Evolutionary conservation across 805 yeast species (phyloP).

Genomic region (Candida quercuum): DNA sequence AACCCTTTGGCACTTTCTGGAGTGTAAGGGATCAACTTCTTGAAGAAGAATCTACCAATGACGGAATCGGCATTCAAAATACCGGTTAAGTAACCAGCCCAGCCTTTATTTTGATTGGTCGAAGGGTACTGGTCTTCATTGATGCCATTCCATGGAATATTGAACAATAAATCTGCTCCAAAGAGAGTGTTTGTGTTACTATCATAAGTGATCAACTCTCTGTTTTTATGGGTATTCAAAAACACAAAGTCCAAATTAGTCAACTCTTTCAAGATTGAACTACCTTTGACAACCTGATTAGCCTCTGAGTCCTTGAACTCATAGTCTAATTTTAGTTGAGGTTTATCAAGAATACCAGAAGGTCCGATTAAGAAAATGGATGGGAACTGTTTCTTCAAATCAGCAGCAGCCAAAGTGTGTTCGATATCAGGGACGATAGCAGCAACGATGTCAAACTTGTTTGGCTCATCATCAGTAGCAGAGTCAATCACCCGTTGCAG

Average conservation of each 20-base stretch:
- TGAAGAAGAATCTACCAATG: constrained; percentile 29
- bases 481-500: constrained; percentile 35
- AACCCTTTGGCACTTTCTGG: constrained; percentile 13
- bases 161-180: constrained; percentile 59
- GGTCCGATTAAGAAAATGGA: constrained; percentile 48
- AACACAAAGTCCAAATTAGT: constrained; percentile 48
- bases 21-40: constrained; percentile 17
- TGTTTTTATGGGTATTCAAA: constrained; percentile 51
- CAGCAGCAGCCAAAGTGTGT: constrained; percentile 58
- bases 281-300: constrained; percentile 28
- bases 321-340: constrained; percentile 35
- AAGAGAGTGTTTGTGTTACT: constrained; percentile 41
- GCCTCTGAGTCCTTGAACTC: constrained; percentile 29
- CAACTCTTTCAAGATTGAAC: constrained; percentile 35
- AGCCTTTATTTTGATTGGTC: constrained; percentile 39
- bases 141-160: constrained; percentile 44
- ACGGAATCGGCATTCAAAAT: constrained; percentile 35
- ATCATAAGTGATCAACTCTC: constrained; percentile 51
- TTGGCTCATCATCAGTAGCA: constrained; percentile 28
- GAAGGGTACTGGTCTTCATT: constrained; percentile 45
- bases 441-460: constrained; percentile 36
- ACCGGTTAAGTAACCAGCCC: constrained; percentile 33
- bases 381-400: constrained; percentile 47
- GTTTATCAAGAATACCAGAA: constrained; percentile 30
- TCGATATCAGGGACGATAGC: constrained; percentile 58